A percentile compares a stretch with the other conserved stretches of the same genome.
phyloP scores from a whole-genome alignment of 179 eudicot genomes.

The Heliamphora pulchella region DNA sequence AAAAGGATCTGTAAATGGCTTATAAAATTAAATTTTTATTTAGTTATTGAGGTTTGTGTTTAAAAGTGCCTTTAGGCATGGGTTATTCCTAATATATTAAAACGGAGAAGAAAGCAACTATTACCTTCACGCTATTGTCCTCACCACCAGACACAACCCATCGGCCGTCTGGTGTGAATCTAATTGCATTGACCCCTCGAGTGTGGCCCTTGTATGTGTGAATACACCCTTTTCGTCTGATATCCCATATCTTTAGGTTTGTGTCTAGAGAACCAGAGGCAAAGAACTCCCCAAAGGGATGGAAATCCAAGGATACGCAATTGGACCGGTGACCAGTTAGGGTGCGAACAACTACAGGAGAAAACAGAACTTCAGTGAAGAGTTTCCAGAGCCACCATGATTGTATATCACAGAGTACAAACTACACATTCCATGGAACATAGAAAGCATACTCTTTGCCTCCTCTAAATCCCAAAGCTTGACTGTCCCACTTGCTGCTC shows the following conservation, averaged over 20 bases:
- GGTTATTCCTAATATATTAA: not conserved
- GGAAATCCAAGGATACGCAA: slow-evolving; percentile 95
- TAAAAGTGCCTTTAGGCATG: too few species aligned
- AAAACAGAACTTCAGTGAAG: slow-evolving; percentile 14
- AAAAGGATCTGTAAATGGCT: too few species aligned
- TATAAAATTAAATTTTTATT: too few species aligned
- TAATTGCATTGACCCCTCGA: slow-evolving; percentile 87
- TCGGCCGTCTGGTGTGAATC: slow-evolving; percentile 99
- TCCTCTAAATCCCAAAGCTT: slow-evolving; percentile 99
- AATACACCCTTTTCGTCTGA: slow-evolving; percentile 88
- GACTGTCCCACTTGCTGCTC: slow-evolving; percentile 98
- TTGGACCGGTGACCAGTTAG: slow-evolving; percentile 95
- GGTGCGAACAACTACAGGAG: slow-evolving; percentile 75
- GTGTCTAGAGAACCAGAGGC: slow-evolving; percentile 99
- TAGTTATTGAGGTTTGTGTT: too few species aligned
- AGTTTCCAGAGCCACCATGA: not conserved
- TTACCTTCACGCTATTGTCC: slow-evolving; percentile 94
- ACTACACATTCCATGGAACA: not conserved
- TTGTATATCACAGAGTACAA: slow-evolving; percentile 3
- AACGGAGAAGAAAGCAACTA: slow-evolving; percentile 18
- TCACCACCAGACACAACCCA: slow-evolving; percentile 99
- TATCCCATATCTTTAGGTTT: slow-evolving; percentile 98
- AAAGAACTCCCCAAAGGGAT: slow-evolving; percentile 98
- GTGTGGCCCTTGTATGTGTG: slow-evolving; percentile 98
- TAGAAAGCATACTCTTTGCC: slow-evolving; percentile 71